Evolutionary conservation across 495 filamentous ascomycete genomes (phyloP).

Genomic region (Trichoderma orchidacearum): DNA sequence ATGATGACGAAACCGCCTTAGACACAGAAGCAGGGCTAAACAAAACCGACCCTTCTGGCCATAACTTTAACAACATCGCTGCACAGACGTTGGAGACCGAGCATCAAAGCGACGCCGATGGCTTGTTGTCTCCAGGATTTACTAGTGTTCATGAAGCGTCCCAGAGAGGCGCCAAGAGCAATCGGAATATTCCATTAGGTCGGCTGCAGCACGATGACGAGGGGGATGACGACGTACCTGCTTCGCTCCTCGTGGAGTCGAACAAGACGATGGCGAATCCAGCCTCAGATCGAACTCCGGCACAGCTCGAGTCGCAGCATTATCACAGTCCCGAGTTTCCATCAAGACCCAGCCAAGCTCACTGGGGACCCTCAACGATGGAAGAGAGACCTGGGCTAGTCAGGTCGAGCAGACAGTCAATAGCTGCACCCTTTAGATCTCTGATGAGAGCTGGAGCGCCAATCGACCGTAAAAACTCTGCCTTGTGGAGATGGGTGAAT

Average conservation of each 20-base stretch:
- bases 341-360: constrained; percentile 37
- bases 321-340: constrained; percentile 34
- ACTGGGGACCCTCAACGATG: constrained; percentile 53
- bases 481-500: constrained; percentile 94
- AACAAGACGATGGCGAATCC: constrained; percentile 18
- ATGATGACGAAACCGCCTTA: constrained; percentile 46
- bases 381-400: constrained; percentile 43
- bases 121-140: background rate
- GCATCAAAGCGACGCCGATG: background rate
- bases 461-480: constrained; percentile 62
- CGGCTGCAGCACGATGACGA: constrained; percentile 44
- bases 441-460: constrained; percentile 21
- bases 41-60: constrained; percentile 6
- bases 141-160: background rate
- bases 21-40: constrained; percentile 52
- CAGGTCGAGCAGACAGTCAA: constrained; percentile 17
- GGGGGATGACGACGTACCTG: constrained; percentile 81
- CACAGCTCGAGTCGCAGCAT: constrained; percentile 6
- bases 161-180: background rate
- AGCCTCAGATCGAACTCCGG: constrained; percentile 9
- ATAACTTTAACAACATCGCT: background rate
- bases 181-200: background rate
- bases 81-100: background rate
- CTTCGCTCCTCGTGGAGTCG: constrained; percentile 70
- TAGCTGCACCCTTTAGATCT: constrained; percentile 1